Percentiles rank a stretch among this genome's conserved stretches.
Evolutionary conservation across 805 yeast species (phyloP).

Genomic region (Sugiyamaella qingdaonensis): DNA sequence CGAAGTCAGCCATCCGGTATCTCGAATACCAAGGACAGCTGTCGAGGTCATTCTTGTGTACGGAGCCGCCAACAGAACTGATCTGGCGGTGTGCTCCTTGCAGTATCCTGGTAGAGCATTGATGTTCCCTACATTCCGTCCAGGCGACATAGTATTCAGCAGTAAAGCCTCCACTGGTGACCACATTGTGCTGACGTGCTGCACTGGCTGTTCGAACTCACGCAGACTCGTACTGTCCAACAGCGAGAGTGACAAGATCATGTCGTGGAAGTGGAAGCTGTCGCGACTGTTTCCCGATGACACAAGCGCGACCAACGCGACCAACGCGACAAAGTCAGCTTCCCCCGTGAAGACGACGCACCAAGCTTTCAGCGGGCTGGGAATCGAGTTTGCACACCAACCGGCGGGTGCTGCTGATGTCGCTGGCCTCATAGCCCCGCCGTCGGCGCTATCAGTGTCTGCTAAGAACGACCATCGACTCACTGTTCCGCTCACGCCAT

Average conservation of each 20-base stretch:
- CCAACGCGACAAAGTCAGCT: background rate
- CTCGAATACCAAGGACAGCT: slow-evolving; percentile 2
- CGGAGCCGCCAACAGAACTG: slow-evolving; percentile 1
- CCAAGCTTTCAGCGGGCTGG: slow-evolving; percentile 1
- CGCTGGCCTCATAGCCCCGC: slow-evolving; percentile 4
- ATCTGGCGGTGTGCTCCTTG: slow-evolving; percentile 21
- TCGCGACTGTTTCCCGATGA: slow-evolving; percentile 2
- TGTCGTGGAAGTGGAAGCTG: slow-evolving; percentile 15
- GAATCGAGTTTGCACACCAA: slow-evolving; percentile 4
- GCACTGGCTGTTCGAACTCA: background rate
- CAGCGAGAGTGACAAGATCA: slow-evolving; percentile 3
- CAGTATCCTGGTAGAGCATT: slow-evolving; percentile 23
- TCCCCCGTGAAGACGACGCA: background rate
- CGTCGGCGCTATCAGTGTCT: background rate
- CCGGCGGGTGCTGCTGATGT: background rate
- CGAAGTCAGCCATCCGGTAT: slow-evolving; percentile 15
- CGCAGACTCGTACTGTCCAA: background rate
- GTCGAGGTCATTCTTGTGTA: slow-evolving; percentile 18
- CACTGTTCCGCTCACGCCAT: slow-evolving; percentile 12
- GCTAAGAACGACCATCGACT: slow-evolving; percentile 3
- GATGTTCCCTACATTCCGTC: slow-evolving; percentile 21
- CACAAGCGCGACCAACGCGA: no score
- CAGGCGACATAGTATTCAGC: slow-evolving; percentile 12
- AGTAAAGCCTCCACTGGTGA: background rate
- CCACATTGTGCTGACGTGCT: slow-evolving; percentile 5